These are phyloP conservation scores for Malassezia arunalokei DNA, from an alignment of 1,284 basidiomycete genomes.

Conservation along the genomic window DNA sequence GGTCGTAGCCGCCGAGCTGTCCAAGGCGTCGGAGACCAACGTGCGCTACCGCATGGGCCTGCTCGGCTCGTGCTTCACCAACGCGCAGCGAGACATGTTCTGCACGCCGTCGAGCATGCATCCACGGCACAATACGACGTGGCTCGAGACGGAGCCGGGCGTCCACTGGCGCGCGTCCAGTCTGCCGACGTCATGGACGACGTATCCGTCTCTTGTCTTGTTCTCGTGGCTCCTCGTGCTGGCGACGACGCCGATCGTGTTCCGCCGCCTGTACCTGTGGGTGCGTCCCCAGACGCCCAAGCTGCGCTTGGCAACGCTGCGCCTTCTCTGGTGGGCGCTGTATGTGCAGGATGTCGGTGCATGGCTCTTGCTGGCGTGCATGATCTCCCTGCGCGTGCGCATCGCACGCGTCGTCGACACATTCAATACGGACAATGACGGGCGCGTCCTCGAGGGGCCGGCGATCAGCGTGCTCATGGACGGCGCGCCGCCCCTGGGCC, in stretches of 20 bases:
- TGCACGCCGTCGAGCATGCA: constrained; percentile 5
- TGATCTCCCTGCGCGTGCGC: constrained; percentile 6
- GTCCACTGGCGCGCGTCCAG: background rate
- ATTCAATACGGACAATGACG: constrained; percentile 5
- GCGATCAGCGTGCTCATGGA: background rate
- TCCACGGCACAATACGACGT: background rate
- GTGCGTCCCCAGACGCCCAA: background rate
- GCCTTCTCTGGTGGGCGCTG: background rate
- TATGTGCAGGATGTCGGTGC: constrained; percentile 8
- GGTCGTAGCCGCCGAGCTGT: background rate
- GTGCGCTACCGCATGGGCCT: constrained; percentile 2
- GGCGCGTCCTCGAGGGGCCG: background rate
- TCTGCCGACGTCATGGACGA: background rate
- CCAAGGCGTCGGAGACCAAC: background rate
- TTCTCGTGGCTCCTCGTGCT: background rate
- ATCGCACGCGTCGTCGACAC: background rate
- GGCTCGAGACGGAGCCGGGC: background rate
- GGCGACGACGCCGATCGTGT: background rate
- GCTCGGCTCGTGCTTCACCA: constrained; percentile 10
- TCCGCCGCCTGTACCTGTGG: constrained; percentile 1
- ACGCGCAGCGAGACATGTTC: background rate
- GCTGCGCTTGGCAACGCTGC: background rate
- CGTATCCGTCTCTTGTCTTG: constrained; percentile 1
- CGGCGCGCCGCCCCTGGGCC: background rate
- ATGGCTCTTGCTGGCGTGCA: background rate